Percentiles rank a stretch among this genome's conserved stretches.
Conservation (phyloP, 768 basidiomycete genomes). For the Trametes gibbosa region DNA sequence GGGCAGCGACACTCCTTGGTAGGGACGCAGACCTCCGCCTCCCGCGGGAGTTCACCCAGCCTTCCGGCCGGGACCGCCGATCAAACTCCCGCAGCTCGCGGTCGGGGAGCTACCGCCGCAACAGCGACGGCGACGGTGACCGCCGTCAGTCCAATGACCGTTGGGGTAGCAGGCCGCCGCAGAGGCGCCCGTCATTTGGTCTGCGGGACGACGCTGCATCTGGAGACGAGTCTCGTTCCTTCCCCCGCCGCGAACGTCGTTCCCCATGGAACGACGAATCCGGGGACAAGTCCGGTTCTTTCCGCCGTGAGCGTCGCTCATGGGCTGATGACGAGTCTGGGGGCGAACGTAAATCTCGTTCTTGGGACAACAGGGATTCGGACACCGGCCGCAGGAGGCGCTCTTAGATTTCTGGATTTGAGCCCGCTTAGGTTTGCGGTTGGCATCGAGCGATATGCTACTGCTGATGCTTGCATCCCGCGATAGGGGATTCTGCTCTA, state of each 20-base stretch:
- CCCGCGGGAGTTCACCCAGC: slow-evolving; percentile 36
- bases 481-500: slow-evolving; percentile 3
- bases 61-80: background rate
- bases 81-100: background rate
- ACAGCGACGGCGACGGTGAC: background rate
- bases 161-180: background rate
- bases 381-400: no score
- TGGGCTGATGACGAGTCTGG: no score
- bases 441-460: background rate
- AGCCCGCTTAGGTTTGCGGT: no score
- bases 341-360: no score
- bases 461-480: background rate
- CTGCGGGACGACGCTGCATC: background rate
- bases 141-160: background rate
- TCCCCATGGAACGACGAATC: background rate
- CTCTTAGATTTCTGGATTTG: no score
- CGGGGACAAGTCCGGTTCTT: no score
- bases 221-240: background rate
- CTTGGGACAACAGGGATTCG: no score
- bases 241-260: background rate
- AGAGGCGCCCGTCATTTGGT: background rate
- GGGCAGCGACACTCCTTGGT: slow-evolving; percentile 58
- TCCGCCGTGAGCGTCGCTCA: no score
- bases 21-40: slow-evolving; percentile 51
- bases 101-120: background rate